phyloP scores from a whole-genome alignment of 257 asterid species.

The Mitragyna speciosa region DNA sequence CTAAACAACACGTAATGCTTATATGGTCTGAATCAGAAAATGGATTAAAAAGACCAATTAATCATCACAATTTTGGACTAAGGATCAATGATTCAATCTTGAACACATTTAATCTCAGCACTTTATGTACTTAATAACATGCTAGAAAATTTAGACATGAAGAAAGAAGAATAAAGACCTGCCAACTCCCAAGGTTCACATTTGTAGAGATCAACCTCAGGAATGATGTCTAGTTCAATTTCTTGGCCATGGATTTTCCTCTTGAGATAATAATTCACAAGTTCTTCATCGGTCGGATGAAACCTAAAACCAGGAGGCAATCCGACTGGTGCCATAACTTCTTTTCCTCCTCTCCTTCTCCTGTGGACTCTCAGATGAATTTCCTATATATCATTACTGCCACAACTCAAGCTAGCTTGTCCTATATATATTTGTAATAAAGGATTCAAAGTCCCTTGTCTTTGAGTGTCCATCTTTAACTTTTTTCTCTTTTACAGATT shows the following conservation, averaged over 20 bases:
- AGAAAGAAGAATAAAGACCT: constrained; percentile 40
- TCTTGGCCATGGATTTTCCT: constrained; percentile 80
- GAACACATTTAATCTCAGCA: no score
- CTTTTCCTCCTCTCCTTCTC: not conserved
- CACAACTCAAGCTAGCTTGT: constrained; percentile 12
- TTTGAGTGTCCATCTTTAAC: constrained; percentile 65
- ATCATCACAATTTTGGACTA: not conserved
- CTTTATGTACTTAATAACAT: not conserved
- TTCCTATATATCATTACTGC: constrained; percentile 1
- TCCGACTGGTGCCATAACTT: constrained; percentile 90
- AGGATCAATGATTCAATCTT: not conserved
- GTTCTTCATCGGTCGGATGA: constrained; percentile 96
- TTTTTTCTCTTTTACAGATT: constrained; percentile 82
- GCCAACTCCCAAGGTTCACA: constrained; percentile 98
- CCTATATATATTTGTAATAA: constrained; percentile 31
- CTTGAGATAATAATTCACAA: constrained; percentile 87
- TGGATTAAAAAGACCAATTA: not conserved
- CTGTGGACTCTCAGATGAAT: not conserved
- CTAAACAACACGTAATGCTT: not conserved
- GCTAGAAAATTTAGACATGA: not conserved
- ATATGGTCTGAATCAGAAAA: not conserved
- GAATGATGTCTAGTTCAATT: constrained; percentile 88
- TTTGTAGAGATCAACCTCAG: constrained; percentile 97
- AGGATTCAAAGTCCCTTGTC: constrained; percentile 89
- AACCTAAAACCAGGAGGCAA: constrained; percentile 94